Evolutionary conservation across 768 basidiomycete species (phyloP).

Genomic region (Leccinum obscurum): DNA sequence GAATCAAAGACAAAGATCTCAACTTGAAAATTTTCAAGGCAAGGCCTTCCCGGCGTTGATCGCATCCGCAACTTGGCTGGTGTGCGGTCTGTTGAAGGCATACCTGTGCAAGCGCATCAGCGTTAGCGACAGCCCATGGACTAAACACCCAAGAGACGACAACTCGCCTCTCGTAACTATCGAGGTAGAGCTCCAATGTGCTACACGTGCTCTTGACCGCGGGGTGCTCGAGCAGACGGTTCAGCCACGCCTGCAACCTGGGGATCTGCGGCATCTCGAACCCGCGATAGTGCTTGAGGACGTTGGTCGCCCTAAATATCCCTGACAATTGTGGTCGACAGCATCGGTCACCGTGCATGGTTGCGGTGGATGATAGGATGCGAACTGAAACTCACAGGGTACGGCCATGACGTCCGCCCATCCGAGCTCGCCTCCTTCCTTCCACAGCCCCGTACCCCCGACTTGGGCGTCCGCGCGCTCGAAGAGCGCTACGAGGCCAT

Average conservation of each 20-base stretch:
- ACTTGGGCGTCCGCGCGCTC: constrained; percentile 51
- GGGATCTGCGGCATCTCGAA: constrained; percentile 54
- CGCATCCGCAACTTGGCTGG: constrained; percentile 73
- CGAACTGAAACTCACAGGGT: constrained; percentile 52
- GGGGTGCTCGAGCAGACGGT: constrained; percentile 56
- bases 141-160: not conserved
- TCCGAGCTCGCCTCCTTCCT: constrained; percentile 54
- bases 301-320: constrained; percentile 65
- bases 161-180: constrained; percentile 67
- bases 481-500: constrained; percentile 51
- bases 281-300: constrained; percentile 65
- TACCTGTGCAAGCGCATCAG: constrained; percentile 44
- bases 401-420: constrained; percentile 68
- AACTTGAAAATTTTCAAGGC: constrained; percentile 32
- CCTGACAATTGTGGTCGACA: constrained; percentile 39
- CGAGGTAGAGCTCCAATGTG: constrained; percentile 62
- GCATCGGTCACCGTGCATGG: not conserved
- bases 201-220: constrained; percentile 70
- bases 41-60: constrained; percentile 66
- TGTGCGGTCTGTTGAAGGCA: constrained; percentile 75
- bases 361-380: not conserved
- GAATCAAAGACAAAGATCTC: not conserved
- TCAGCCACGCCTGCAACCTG: constrained; percentile 54
- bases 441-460: constrained; percentile 58
- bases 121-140: not conserved